Evolutionary conservation across 345 rosid species (phyloP).

Genomic region (Acer negundo): DNA sequence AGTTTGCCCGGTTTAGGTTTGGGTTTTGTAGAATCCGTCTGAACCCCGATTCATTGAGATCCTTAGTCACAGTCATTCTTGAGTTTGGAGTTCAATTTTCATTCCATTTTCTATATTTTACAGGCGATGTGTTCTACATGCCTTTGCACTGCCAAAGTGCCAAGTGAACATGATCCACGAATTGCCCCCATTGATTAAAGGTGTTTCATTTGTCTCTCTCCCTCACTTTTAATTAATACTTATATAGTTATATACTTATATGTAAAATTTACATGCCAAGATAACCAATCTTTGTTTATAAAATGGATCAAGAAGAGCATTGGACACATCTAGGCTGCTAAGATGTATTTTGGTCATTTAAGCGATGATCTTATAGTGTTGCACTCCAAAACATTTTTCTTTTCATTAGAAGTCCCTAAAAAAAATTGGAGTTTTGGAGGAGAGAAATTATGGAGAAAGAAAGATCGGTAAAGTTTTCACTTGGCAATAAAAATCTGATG

Average conservation of each 20-base stretch:
- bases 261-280: background rate
- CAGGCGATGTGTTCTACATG: constrained; percentile 99
- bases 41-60: no score
- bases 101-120: background rate
- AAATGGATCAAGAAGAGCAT: background rate
- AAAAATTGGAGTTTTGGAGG: background rate
- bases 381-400: background rate
- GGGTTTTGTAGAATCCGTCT: no score
- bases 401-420: background rate
- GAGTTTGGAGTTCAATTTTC: background rate
- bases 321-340: background rate
- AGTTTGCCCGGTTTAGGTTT: no score
- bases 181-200: constrained; percentile 86
- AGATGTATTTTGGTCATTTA: background rate
- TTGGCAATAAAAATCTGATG: no score
- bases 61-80: no score
- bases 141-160: constrained; percentile 99
- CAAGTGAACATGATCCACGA: constrained; percentile 92
- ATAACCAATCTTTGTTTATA: constrained; percentile 9
- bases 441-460: background rate
- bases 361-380: background rate
- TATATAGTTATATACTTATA: no score
- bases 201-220: constrained; percentile 8
- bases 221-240: background rate
- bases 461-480: no score